Base-by-base conservation (phyloP, 2,329 filamentous ascomycete species). In the Fusarium multiceps region DNA sequence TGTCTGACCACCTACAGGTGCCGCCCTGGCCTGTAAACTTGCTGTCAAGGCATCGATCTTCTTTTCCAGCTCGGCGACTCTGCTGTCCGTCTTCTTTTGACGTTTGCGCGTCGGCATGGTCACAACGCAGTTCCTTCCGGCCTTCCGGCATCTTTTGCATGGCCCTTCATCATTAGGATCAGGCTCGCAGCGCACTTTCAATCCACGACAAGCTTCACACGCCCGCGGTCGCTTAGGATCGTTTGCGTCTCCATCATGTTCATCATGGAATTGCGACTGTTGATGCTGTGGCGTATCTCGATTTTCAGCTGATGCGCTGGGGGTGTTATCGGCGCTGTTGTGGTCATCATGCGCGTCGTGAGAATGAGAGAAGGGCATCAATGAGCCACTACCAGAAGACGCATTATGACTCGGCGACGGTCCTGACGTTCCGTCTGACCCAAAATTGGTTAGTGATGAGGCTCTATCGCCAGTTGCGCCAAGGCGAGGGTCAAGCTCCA, bases 31-130 rank as follows among this genome's bases (percentile, higher is more conserved):
- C 47, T 93, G 90, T 69, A 97, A 78, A 37, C 89, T 93, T 9
- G 93, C 92, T 10, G 93, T 97, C 77, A 97, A 79, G 11, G 92
- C 92, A 82, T 97, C 93, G 69, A 97, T 95, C 83, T 97, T 97
- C 84, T 91, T 93, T 83, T 97, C 94, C 54, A 98, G 85, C 82
- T 97, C 94, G 11, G 93, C 92, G 14, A 98, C 94, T 54, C 93
- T 87, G 71, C 89, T 95, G 78, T 97, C 94, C 56, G 93, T 94
- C 84, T 97, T 97, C 84, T 95, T 97, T 82, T 95, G 93, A 46
- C 94, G 86, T 81, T 97, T 97, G 42, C 93, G 79, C 30, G 85
- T 88, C 16, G 87, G 93, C 68, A 89, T 88, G 2, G 93, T 97
- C 66, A 94, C 90, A 42, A 94, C 82, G 77, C 94, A 97, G 68